phyloP scores from a whole-genome alignment of 495 filamentous ascomycete species.

The Penicillium diatomitis region DNA sequence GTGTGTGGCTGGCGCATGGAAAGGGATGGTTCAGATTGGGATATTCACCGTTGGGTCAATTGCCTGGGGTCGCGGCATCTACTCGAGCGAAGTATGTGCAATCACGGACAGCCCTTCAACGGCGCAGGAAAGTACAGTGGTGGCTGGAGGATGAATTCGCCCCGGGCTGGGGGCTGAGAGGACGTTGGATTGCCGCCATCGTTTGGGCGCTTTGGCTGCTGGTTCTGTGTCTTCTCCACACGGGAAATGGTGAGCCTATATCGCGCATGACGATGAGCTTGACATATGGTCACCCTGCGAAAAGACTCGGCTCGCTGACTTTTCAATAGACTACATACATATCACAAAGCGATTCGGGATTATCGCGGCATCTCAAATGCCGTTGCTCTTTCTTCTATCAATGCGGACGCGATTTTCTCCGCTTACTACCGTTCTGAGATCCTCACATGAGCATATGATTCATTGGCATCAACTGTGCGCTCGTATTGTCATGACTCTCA shows the following conservation, averaged over 20 bases:
- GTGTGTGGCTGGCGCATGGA: neutral
- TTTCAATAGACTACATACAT: slow-evolving; percentile 2
- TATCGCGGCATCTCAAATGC: slow-evolving; percentile 3
- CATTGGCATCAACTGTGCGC: slow-evolving; percentile 4
- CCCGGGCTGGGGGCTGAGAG: slow-evolving; percentile 1
- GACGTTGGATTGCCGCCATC: slow-evolving; percentile 1
- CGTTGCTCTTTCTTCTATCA: neutral
- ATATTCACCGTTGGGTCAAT: neutral
- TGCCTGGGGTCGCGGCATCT: neutral
- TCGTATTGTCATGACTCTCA: slow-evolving; percentile 1
- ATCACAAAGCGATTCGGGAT: slow-evolving; percentile 4
- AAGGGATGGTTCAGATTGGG: neutral
- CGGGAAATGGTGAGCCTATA: slow-evolving; percentile 1
- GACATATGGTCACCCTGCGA: too few relatives aligned
- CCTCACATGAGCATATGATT: slow-evolving; percentile 1
- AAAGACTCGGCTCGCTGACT: neutral
- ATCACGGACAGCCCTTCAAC: neutral
- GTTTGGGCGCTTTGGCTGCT: slow-evolving; percentile 1
- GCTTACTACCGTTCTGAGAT: neutral
- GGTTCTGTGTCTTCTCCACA: slow-evolving; percentile 1
- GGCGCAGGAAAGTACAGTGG: neutral
- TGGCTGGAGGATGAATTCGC: slow-evolving; percentile 4
- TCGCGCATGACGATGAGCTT: too few relatives aligned
- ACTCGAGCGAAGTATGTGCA: neutral
- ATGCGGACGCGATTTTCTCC: slow-evolving; percentile 4